Conservation (phyloP, 441 rosid species). For the Kokia cookei region DNA sequence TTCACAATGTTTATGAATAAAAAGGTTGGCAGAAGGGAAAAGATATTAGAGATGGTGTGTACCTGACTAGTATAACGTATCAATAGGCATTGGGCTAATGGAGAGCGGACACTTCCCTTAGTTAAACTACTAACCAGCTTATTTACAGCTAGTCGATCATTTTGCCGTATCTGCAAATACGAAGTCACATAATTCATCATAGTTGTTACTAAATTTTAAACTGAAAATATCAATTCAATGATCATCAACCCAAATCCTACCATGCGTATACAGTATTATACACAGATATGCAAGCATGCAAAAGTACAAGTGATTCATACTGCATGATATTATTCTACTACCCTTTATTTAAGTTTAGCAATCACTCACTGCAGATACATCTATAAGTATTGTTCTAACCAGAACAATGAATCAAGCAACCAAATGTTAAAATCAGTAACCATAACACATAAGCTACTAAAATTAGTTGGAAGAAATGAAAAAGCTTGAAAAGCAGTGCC, state of each 20-base stretch:
- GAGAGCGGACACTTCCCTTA: constrained; percentile 95
- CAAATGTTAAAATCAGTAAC: neutral
- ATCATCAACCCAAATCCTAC: neutral
- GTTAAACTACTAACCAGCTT: constrained; percentile 93
- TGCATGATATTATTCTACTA: neutral
- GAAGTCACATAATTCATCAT: neutral
- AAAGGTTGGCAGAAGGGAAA: neutral
- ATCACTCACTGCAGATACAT: neutral
- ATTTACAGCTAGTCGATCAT: constrained; percentile 94
- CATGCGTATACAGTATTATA: neutral
- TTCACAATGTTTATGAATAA: neutral
- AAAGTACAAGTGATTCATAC: neutral
- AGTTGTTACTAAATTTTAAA: neutral
- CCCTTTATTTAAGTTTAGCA: neutral
- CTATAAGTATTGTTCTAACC: neutral
- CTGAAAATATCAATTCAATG: neutral
- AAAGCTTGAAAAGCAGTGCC: neutral
- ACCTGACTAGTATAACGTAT: constrained; percentile 97
- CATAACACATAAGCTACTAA: neutral
- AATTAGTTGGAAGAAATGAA: neutral
- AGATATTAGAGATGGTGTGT: constrained; percentile 1
- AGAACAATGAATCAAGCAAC: neutral
- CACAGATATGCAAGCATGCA: neutral
- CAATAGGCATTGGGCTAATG: constrained; percentile 92
- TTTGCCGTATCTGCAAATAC: constrained; percentile 78